A percentile compares a stretch with the other conserved stretches of the same genome.
Conservation (phyloP, 345 rosid species). For the Aquilaria yunnanensis region DNA sequence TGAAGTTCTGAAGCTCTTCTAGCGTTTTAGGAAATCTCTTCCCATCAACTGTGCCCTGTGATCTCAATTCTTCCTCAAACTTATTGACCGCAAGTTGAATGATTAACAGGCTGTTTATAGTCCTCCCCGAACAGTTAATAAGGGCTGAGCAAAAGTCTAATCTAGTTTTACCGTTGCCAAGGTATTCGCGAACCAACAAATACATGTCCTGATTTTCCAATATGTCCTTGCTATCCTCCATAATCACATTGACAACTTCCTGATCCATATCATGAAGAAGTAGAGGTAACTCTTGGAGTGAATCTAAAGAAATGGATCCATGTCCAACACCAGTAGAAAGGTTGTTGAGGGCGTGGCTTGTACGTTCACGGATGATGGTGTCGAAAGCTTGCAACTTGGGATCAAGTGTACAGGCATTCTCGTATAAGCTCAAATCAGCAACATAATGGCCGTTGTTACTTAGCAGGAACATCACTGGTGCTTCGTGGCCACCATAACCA, state of each 20-base stretch:
- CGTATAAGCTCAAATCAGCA: conserved; percentile 58
- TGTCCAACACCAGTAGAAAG: conserved; percentile 54
- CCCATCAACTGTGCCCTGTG: conserved; percentile 25
- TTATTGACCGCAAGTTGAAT: conserved; percentile 55
- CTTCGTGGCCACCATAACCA: no score
- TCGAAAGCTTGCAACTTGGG: conserved; percentile 69
- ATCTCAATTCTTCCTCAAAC: conserved; percentile 45
- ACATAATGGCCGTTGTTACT: conserved; percentile 16
- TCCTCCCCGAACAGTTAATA: conserved; percentile 54
- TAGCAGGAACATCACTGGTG: not conserved
- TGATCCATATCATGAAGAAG: conserved; percentile 73
- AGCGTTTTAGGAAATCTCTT: conserved; percentile 50
- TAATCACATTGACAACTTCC: conserved; percentile 70
- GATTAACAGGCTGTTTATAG: conserved; percentile 56
- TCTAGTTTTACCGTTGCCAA: conserved; percentile 52
- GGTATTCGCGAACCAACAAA: conserved; percentile 58
- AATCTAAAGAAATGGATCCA: conserved; percentile 56
- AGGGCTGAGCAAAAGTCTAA: conserved; percentile 75
- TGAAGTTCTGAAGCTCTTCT: conserved; percentile 57
- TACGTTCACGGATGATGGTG: conserved; percentile 48
- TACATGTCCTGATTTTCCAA: conserved; percentile 63
- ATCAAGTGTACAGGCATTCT: conserved; percentile 64
- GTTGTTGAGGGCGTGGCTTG: conserved; percentile 46
- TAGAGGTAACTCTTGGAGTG: conserved; percentile 62
- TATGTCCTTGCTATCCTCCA: conserved; percentile 58